These are phyloP conservation scores for Agapanthus africanus DNA, from an alignment of 106 monocot genomes.

Conservation along the genomic window DNA sequence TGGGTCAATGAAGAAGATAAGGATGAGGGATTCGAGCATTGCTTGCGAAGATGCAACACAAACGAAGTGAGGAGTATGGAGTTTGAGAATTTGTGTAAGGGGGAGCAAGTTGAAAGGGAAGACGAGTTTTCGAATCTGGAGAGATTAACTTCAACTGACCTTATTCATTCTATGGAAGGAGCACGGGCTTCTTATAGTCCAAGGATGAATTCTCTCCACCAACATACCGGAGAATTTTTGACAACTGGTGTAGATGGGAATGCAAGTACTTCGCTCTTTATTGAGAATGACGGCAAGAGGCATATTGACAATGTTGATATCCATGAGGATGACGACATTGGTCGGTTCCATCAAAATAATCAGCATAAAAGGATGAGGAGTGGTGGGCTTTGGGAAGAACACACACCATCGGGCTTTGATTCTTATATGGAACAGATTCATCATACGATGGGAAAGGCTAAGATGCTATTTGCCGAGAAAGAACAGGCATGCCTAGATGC, in stretches of 20 bases:
- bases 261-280: conserved; percentile 13
- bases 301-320: conserved; percentile 22
- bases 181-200: conserved; percentile 28
- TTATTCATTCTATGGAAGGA: conserved; percentile 48
- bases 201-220: conserved; percentile 34
- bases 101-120: conserved; percentile 22
- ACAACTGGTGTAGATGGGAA: conserved; percentile 21
- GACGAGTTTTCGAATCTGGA: conserved; percentile 47
- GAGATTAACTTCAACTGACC: conserved; percentile 44
- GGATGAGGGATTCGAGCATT: conserved; percentile 11
- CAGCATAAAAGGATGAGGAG: conserved; percentile 33
- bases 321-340: conserved; percentile 4
- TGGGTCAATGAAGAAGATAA: conserved; percentile 14
- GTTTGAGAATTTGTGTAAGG: conserved; percentile 39
- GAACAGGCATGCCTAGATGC: conserved; percentile 39
- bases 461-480: conserved; percentile 43
- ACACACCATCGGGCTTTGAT: conserved; percentile 19
- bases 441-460: conserved; percentile 26
- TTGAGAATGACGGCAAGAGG: conserved; percentile 35
- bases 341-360: conserved; percentile 13
- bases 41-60: conserved; percentile 24
- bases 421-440: conserved; percentile 31
- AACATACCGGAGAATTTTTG: conserved; percentile 30
- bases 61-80: conserved; percentile 18
- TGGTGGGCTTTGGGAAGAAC: conserved; percentile 24